These are phyloP conservation scores for Calocybe gangraenosa DNA, from an alignment of 768 basidiomycete species.

Conservation along the genomic window DNA sequence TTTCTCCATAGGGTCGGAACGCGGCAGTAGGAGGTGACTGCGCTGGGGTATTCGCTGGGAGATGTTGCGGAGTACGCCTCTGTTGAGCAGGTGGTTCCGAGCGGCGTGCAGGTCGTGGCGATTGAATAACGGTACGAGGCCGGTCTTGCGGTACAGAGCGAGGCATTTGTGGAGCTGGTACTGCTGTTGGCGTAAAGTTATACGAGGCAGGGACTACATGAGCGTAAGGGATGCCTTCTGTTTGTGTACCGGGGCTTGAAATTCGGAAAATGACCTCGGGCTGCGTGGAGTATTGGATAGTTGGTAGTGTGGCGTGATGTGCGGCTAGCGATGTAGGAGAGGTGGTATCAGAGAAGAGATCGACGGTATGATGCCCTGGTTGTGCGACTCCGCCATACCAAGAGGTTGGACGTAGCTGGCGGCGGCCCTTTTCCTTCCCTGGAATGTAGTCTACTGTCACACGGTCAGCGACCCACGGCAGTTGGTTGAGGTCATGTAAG, in stretches of 20 bases:
- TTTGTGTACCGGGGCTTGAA: background rate
- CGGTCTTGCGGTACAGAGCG: background rate
- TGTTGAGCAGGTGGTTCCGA: background rate
- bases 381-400: slow-evolving; percentile 12
- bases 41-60: background rate
- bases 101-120: background rate
- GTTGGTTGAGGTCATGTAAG: slow-evolving; percentile 25
- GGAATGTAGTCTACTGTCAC: slow-evolving; percentile 30
- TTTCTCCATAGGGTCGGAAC: slow-evolving; percentile 3
- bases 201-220: background rate
- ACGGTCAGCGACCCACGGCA: slow-evolving; percentile 32
- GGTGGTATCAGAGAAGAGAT: slow-evolving; percentile 13
- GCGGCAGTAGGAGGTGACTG: background rate
- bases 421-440: slow-evolving; percentile 13
- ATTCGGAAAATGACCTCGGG: background rate
- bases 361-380: slow-evolving; percentile 1
- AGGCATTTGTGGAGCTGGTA: background rate
- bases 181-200: background rate
- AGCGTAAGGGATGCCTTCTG: background rate
- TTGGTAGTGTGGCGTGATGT: background rate
- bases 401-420: slow-evolving; percentile 12
- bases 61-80: background rate
- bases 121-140: background rate
- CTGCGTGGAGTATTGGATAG: background rate
- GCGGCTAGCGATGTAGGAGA: slow-evolving; percentile 10